Conservation (phyloP, 768 basidiomycete genomes). For the Serpula lacrymans region DNA sequence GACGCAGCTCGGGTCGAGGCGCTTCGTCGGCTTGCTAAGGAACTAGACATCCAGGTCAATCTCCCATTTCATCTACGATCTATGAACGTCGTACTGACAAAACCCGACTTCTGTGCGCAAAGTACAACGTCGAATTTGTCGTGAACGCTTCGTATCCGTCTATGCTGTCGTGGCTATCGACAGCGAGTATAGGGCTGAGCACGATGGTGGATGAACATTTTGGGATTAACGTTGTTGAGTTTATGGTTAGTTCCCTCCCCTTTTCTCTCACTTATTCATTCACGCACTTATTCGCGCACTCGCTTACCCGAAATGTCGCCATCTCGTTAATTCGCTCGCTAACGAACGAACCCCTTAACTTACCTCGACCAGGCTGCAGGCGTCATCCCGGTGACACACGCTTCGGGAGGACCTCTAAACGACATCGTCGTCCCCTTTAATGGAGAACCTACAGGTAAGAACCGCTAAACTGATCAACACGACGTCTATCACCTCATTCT, state of each 20-base stretch:
- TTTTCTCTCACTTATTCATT: conserved; percentile 2
- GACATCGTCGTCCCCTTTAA: conserved; percentile 88
- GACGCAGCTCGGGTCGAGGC: conserved; percentile 69
- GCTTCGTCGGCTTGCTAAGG: conserved; percentile 54
- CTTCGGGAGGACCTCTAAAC: conserved; percentile 85
- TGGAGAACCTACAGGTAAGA: conserved; percentile 64
- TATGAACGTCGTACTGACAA: not conserved
- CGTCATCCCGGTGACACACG: conserved; percentile 86
- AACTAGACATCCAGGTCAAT: conserved; percentile 64
- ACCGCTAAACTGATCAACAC: conserved; percentile 8
- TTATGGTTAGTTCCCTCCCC: conserved; percentile 64
- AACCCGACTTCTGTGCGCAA: not conserved
- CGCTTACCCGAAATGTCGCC: not conserved
- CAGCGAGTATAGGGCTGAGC: conserved; percentile 81
- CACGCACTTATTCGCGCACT: conserved; percentile 8
- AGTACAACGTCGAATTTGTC: conserved; percentile 74
- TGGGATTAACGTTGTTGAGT: conserved; percentile 96
- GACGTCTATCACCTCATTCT: not conserved
- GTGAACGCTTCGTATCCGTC: conserved; percentile 79
- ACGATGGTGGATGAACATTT: conserved; percentile 99
- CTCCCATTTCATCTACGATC: not conserved
- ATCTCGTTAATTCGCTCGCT: not conserved
- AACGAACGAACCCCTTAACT: not conserved
- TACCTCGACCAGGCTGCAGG: conserved; percentile 73
- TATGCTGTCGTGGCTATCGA: conserved; percentile 68